phyloP scores from a whole-genome alignment of 2,329 filamentous ascomycete genomes.

The Xylaria sp. region DNA sequence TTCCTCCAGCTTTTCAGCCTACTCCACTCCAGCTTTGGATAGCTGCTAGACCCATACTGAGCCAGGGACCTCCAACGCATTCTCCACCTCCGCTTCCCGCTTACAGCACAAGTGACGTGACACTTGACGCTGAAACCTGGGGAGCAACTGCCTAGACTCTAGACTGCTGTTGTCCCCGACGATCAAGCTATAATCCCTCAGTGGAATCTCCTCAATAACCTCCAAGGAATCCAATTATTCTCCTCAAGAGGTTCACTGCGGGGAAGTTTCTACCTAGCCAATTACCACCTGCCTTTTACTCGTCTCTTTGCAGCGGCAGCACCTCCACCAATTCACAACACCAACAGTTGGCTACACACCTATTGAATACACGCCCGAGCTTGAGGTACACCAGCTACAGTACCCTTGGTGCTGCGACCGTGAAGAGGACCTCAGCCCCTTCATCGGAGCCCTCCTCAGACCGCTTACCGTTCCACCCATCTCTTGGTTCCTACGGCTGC shows the following conservation, averaged over 20 bases:
- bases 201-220: slow-evolving; percentile 8
- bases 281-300: slow-evolving; percentile 18
- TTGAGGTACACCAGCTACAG: slow-evolving; percentile 8
- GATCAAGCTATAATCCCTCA: slow-evolving; percentile 33
- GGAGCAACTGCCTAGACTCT: slow-evolving; percentile 34
- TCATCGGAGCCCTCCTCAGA: neutral
- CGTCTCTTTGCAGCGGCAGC: neutral
- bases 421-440: slow-evolving; percentile 3
- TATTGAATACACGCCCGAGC: slow-evolving; percentile 9
- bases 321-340: neutral
- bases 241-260: neutral
- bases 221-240: slow-evolving; percentile 4
- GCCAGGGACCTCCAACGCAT: slow-evolving; percentile 22
- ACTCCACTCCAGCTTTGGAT: slow-evolving; percentile 4
- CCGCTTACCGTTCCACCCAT: neutral
- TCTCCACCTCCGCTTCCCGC: slow-evolving; percentile 32
- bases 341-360: neutral
- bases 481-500: neutral
- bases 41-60: neutral
- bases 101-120: slow-evolving; percentile 25
- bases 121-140: slow-evolving; percentile 41
- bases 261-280: slow-evolving; percentile 9
- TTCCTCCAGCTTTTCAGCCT: slow-evolving; percentile 19
- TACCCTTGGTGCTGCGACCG: neutral
- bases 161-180: neutral